Conservation (phyloP, 2,329 filamentous ascomycete species). For the Diaporthe aspalathi region DNA sequence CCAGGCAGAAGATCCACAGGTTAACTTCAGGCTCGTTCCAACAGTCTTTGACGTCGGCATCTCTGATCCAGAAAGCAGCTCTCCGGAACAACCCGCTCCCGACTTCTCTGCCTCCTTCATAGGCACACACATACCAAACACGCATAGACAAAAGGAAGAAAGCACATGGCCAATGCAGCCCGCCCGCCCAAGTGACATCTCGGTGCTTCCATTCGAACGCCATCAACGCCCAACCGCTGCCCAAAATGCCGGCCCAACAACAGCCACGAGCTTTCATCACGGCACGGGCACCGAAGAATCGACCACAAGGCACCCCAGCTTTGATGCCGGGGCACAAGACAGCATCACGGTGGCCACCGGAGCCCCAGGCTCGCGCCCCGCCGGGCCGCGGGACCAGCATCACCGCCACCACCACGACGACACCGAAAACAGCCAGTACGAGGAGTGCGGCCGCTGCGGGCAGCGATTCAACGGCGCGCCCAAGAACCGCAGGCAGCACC, state of each 20-base stretch:
- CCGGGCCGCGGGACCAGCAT: background rate
- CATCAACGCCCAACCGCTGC: background rate
- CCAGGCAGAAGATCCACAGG: background rate
- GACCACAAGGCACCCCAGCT: background rate
- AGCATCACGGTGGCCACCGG: constrained; percentile 6
- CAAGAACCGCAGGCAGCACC: constrained; percentile 26
- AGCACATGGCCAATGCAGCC: background rate
- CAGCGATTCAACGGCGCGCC: constrained; percentile 1
- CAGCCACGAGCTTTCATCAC: background rate
- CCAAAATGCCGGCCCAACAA: background rate
- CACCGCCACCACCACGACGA: background rate
- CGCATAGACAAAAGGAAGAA: background rate
- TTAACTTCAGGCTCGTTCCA: background rate
- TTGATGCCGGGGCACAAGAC: background rate
- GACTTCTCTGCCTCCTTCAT: background rate
- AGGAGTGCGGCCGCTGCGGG: background rate
- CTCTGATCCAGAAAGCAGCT: background rate
- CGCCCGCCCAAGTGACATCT: background rate
- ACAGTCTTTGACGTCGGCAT: background rate
- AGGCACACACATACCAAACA: background rate
- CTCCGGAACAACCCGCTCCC: background rate
- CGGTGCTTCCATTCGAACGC: background rate
- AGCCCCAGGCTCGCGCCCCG: background rate
- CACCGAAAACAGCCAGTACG: background rate
- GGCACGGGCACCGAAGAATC: background rate